Conservation (phyloP, 257 asterid genomes). For the Coffea eugenioides region DNA sequence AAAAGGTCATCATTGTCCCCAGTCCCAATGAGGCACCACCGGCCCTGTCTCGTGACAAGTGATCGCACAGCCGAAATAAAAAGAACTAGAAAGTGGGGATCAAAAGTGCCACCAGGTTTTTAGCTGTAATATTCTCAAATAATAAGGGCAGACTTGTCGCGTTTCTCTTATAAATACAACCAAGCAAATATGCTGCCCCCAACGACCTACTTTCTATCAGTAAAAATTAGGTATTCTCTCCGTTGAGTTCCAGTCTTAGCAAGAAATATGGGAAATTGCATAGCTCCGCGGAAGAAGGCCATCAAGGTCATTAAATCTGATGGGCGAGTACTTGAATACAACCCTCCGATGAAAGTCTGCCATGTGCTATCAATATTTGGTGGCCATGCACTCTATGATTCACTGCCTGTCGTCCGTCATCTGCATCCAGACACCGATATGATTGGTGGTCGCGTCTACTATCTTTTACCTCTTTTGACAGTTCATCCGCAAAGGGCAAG, state of each 20-base stretch:
- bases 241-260: background rate
- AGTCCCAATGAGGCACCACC: slow-evolving; percentile 1
- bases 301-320: slow-evolving; percentile 60
- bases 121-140: slow-evolving; percentile 32
- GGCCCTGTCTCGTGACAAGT: slow-evolving; percentile 5
- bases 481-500: slow-evolving; percentile 22
- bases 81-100: slow-evolving; percentile 38
- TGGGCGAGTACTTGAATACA: slow-evolving; percentile 64
- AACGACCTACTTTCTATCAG: slow-evolving; percentile 14
- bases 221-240: background rate
- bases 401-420: slow-evolving; percentile 42
- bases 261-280: slow-evolving; percentile 69
- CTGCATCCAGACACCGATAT: slow-evolving; percentile 50
- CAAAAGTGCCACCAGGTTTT: slow-evolving; percentile 34
- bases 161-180: slow-evolving; percentile 38
- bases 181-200: slow-evolving; percentile 26
- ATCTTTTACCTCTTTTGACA: slow-evolving; percentile 54
- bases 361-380: slow-evolving; percentile 48
- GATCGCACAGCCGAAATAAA: slow-evolving; percentile 10
- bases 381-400: slow-evolving; percentile 61
- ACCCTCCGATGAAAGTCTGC: slow-evolving; percentile 52
- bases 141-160: slow-evolving; percentile 30
- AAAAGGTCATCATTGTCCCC: slow-evolving; percentile 13
- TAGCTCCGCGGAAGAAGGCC: slow-evolving; percentile 43
- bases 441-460: slow-evolving; percentile 51